These are phyloP conservation scores for Coemansia sp. DNA, from an alignment of 192 early-diverging fungal genomes.

Conservation along the genomic window DNA sequence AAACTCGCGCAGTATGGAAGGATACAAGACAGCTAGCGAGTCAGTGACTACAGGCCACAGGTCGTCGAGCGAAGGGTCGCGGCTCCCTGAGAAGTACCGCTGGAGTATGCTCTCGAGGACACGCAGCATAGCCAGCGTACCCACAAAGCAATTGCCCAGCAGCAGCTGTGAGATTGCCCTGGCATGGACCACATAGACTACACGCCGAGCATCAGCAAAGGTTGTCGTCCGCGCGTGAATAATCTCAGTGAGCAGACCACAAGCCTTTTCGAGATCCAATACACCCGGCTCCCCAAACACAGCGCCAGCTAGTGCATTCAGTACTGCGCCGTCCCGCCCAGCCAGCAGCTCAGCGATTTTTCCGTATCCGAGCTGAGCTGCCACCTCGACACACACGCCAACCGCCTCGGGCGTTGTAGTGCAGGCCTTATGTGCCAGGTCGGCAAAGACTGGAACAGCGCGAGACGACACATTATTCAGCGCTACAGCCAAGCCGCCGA, in stretches of 20 bases:
- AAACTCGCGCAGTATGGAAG: not conserved
- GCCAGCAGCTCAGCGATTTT: not conserved
- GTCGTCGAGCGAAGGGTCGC: not conserved
- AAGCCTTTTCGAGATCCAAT: not conserved
- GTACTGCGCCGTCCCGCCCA: not conserved
- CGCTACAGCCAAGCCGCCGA: constrained; percentile 24
- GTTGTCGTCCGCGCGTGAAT: not conserved
- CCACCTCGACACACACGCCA: constrained; percentile 3
- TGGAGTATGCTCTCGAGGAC: constrained; percentile 10
- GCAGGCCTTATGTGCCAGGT: not conserved
- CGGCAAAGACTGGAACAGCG: not conserved
- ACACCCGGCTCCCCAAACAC: not conserved
- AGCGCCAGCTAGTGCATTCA: not conserved
- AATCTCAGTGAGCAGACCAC: not conserved
- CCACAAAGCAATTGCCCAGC: too few species aligned
- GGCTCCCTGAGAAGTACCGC: constrained; percentile 5
- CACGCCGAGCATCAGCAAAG: not conserved
- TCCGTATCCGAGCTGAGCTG: not conserved
- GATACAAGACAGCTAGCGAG: constrained; percentile 24
- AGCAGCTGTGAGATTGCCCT: not conserved
- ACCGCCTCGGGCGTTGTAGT: too few species aligned
- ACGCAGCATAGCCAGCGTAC: not conserved
- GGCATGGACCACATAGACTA: constrained; percentile 7
- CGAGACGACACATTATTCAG: not conserved
- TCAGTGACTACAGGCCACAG: constrained; percentile 22